Conservation (phyloP, 208 protist species). For the Crithidia brevicula region DNA sequence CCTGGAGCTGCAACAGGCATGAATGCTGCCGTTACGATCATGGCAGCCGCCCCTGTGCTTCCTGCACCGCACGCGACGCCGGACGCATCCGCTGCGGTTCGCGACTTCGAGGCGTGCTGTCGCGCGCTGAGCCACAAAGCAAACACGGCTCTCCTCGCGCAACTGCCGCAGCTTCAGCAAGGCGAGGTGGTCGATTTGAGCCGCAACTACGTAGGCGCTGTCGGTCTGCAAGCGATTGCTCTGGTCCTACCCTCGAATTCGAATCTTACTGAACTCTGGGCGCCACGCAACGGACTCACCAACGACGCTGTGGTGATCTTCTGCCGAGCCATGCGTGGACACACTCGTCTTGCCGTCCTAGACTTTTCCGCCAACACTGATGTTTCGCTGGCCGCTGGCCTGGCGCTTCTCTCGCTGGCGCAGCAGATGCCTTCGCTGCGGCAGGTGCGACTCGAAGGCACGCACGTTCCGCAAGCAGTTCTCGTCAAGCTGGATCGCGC, state of each 20-base stretch:
- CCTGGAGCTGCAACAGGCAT: too few relatives aligned
- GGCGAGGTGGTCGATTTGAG: constrained; percentile 60
- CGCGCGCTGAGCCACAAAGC: constrained; percentile 66
- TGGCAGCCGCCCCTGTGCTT: neutral
- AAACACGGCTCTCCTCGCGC: constrained; percentile 50
- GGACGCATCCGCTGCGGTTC: neutral
- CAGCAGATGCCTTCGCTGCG: constrained; percentile 45
- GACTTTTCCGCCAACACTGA: constrained; percentile 75
- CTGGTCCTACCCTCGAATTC: constrained; percentile 67
- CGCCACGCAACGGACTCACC: constrained; percentile 70
- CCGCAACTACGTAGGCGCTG: constrained; percentile 75
- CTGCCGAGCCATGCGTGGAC: constrained; percentile 65
- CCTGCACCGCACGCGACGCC: neutral
- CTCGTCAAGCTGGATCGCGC: constrained; percentile 50
- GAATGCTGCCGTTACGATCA: neutral
- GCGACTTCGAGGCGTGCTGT: constrained; percentile 64
- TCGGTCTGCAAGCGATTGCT: constrained; percentile 77
- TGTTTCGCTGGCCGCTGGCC: constrained; percentile 73
- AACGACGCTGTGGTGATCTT: constrained; percentile 88
- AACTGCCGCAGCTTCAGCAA: constrained; percentile 43
- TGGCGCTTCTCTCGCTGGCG: constrained; percentile 71
- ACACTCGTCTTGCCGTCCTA: constrained; percentile 47
- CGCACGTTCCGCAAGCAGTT: constrained; percentile 66
- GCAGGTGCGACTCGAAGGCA: constrained; percentile 50
- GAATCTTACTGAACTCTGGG: constrained; percentile 46